phyloP scores from a whole-genome alignment of 2,329 filamentous ascomycete genomes.

The Epichloe aotearoae region DNA sequence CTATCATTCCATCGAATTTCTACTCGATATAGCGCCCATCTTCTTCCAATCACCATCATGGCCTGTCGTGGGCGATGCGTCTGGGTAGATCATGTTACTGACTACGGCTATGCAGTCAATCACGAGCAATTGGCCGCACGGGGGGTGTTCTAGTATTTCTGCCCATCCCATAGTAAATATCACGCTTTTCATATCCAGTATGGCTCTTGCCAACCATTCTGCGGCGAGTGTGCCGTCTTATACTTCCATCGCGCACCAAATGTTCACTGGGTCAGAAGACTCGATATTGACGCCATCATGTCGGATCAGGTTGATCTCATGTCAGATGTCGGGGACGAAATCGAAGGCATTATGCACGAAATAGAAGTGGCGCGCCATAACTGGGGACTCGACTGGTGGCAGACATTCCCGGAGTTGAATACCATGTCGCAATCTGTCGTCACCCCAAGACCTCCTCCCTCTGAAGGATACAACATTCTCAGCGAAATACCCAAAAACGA shows the following conservation, averaged over 20 bases:
- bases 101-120: constrained; percentile 3
- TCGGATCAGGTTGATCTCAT: not conserved
- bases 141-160: constrained; percentile 18
- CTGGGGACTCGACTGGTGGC: not conserved
- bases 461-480: not conserved
- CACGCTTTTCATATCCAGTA: constrained; percentile 14
- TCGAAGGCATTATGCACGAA: constrained; percentile 3
- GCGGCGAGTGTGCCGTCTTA: constrained; percentile 21
- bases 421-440: not conserved
- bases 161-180: constrained; percentile 15
- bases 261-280: constrained; percentile 10
- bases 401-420: not conserved
- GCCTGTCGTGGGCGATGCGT: constrained; percentile 16
- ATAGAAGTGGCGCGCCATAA: not conserved
- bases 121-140: constrained; percentile 9
- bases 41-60: constrained; percentile 5
- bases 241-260: constrained; percentile 11
- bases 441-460: not conserved
- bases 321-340: not conserved
- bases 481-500: constrained; percentile 13
- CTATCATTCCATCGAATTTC: not conserved
- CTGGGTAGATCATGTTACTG: not conserved
- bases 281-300: constrained; percentile 9
- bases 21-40: not conserved
- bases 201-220: constrained; percentile 14